These are phyloP conservation scores for Naganishia kalamii DNA, from an alignment of 768 basidiomycete genomes.

Conservation along the genomic window DNA sequence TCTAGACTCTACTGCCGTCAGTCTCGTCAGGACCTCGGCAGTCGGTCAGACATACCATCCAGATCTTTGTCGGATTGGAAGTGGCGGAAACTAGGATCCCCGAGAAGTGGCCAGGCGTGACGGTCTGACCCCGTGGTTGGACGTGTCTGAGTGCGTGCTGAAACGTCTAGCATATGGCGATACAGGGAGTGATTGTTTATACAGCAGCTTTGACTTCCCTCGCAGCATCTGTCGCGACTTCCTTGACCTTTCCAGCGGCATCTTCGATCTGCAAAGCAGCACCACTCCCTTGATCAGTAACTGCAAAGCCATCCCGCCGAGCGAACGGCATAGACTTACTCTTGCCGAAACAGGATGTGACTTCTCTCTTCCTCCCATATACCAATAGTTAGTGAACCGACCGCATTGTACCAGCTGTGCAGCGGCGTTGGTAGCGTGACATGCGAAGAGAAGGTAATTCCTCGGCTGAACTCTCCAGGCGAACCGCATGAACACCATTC, in stretches of 20 bases:
- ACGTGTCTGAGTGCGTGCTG: neutral
- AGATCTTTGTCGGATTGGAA: too few species aligned
- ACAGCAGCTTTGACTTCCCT: conserved; percentile 12
- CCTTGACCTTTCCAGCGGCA: conserved; percentile 12
- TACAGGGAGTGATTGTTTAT: conserved; percentile 2
- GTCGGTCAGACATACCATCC: too few species aligned
- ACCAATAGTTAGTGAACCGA: conserved; percentile 85
- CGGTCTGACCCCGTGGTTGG: neutral
- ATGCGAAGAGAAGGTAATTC: conserved; percentile 91
- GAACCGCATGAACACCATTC: conserved; percentile 78
- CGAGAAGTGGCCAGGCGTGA: too few species aligned
- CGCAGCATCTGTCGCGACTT: neutral
- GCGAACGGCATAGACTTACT: conserved; percentile 4
- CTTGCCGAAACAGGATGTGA: conserved; percentile 45
- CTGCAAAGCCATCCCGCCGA: neutral
- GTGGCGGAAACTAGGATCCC: too few species aligned
- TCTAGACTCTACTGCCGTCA: too few species aligned
- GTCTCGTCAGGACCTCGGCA: too few species aligned
- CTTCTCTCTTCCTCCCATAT: conserved; percentile 77
- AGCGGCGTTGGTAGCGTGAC: conserved; percentile 82
- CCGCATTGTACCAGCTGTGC: conserved; percentile 77
- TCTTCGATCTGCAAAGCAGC: neutral
- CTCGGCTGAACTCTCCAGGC: conserved; percentile 53
- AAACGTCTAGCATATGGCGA: neutral
- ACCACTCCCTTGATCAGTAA: neutral